These are phyloP conservation scores for Rosa rugosa DNA, from an alignment of 306 rosid genomes.

Conservation along the genomic window DNA sequence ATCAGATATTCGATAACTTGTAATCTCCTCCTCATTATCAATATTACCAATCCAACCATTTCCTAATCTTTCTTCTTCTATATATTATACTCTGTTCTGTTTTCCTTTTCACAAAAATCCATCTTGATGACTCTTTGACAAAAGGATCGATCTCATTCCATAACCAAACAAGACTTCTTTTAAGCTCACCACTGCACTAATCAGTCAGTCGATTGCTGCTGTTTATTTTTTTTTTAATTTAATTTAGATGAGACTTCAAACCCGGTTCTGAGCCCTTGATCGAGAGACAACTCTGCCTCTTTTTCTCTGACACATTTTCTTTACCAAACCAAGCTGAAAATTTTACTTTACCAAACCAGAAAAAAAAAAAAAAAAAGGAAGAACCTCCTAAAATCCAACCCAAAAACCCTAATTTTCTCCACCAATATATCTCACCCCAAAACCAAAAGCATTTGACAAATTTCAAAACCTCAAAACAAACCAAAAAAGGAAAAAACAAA, in stretches of 20 bases:
- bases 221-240: neutral
- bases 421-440: neutral
- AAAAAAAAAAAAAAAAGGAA: too few species aligned
- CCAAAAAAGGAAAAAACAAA: neutral
- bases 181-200: neutral
- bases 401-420: constrained; percentile 16
- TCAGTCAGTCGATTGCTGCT: neutral
- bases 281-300: constrained; percentile 8
- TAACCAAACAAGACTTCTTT: neutral
- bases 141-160: neutral
- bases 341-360: neutral
- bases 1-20: neutral
- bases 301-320: constrained; percentile 16
- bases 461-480: neutral
- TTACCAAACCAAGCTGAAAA: neutral
- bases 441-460: neutral
- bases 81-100: neutral
- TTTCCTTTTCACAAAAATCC: neutral
- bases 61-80: too few species aligned
- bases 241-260: neutral
- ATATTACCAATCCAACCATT: neutral
- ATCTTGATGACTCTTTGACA: neutral
- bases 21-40: neutral
- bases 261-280: neutral
- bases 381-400: neutral